Base-by-base conservation (phyloP, 148 eudicot species). In the Bassia scoparia region DNA sequence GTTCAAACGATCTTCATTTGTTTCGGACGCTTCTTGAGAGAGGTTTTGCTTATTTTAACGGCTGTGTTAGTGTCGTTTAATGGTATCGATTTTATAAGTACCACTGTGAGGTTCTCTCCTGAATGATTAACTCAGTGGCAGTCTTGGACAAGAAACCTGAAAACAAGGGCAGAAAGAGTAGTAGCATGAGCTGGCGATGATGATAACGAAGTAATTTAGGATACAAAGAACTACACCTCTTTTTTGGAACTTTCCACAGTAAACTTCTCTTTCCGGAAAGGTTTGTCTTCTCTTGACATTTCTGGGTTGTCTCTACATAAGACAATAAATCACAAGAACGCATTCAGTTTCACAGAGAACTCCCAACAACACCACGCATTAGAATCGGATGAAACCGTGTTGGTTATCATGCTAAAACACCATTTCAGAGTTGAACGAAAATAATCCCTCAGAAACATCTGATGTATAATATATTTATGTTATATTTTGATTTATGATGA, bases 61-160 rank as follows among this genome's bases (percentile, higher is more conserved):
- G 80, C 37, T 34, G 72, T 82, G 65, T 58, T 67, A 66, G 68
- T 80, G 58, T 74, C 77, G 67, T 61, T 70, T 3, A 78, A 52
- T 34, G 87, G 86, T 43, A 81, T 71, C 41, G 80, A 71, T 74
- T 83, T 84, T 30, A 83, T 76, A 15, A 86, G 91, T 33, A 84
- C 63, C 73, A 86, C 83, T 8, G 85, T 16, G 90, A 75, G 75
- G 74, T 41, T 41, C 12, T 69, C 54, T 76, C 82, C 37, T 75
- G 83, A 52, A 76, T 77, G 26, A 58, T 35, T 61, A 78, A 78
- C 68, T 81, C 82, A 33, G n/a, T n/a, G 83, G 83, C 21, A 80
- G 80, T 76, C 74, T 72, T 8, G 83, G 80, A 72, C 83, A 76
- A 67, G 79, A 20, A 78, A 80, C 81, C 89, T 82, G 74, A 61